A percentile compares a stretch with the other conserved stretches of the same genome.
Conservation (phyloP, 2,329 filamentous ascomycete species). For the Aspergillus sp. region DNA sequence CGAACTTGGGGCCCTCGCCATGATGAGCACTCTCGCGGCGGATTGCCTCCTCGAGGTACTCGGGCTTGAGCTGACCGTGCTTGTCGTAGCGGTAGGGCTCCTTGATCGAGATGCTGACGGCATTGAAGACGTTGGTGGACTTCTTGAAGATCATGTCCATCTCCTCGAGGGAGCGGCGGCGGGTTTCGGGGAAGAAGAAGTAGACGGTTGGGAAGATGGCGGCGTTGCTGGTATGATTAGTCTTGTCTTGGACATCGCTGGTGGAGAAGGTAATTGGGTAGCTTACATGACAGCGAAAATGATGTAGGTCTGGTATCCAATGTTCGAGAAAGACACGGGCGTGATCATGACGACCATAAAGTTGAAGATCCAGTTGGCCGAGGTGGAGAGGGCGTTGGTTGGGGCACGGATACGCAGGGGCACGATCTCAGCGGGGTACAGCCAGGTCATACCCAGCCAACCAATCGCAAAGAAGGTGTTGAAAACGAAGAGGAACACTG, state of each 20-base stretch:
- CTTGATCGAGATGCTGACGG: constrained; percentile 55
- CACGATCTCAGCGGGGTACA: constrained; percentile 50
- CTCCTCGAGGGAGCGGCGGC: constrained; percentile 66
- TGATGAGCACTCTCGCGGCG: constrained; percentile 27
- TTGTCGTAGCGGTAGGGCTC: constrained; percentile 62
- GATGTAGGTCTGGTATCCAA: constrained; percentile 40
- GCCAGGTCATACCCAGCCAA: constrained; percentile 65
- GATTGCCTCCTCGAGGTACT: constrained; percentile 51
- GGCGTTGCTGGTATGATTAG: constrained; percentile 48
- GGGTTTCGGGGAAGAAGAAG: constrained; percentile 67
- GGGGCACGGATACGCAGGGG: constrained; percentile 53
- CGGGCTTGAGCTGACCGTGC: constrained; percentile 56
- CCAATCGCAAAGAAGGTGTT: constrained; percentile 28
- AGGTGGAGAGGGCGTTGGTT: constrained; percentile 54
- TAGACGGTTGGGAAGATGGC: constrained; percentile 61
- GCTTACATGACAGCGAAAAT: constrained; percentile 52
- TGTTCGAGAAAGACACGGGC: constrained; percentile 35
- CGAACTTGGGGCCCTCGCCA: constrained; percentile 26
- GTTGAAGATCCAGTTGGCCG: constrained; percentile 56
- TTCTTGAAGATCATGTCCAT: constrained; percentile 71
- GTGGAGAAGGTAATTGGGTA: neutral
- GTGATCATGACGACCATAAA: constrained; percentile 54
- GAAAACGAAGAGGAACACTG: constrained; percentile 26
- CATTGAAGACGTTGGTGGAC: constrained; percentile 52
- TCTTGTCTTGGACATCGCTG: neutral